Evolutionary conservation across 345 rosid species (phyloP).

Genomic region (Dovyalis caffra): DNA sequence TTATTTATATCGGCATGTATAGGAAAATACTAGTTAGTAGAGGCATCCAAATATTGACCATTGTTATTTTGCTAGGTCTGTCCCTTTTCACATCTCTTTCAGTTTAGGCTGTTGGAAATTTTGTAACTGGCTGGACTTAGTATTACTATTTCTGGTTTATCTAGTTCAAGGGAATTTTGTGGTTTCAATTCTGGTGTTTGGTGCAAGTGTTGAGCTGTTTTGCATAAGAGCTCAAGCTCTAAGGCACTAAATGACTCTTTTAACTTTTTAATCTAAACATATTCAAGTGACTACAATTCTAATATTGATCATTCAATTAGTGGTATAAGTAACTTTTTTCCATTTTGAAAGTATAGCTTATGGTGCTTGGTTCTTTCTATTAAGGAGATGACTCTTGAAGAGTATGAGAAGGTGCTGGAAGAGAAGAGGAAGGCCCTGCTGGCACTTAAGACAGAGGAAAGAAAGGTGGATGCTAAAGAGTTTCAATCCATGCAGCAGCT

Average conservation of each 20-base stretch:
- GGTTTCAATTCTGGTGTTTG: neutral
- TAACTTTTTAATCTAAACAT: neutral
- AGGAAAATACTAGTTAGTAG: neutral
- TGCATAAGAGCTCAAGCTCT: neutral
- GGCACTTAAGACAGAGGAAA: constrained; percentile 53
- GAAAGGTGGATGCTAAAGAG: constrained; percentile 64
- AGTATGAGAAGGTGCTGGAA: constrained; percentile 42
- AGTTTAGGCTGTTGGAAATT: neutral
- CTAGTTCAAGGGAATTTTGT: too few relatives aligned
- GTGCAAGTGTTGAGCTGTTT: neutral
- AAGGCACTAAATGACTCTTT: neutral
- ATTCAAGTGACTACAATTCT: neutral
- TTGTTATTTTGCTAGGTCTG: neutral
- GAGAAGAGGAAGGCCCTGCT: constrained; percentile 65
- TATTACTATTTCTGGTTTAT: neutral
- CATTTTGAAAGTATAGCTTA: neutral
- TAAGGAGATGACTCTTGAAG: constrained; percentile 30
- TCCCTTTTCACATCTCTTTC: neutral
- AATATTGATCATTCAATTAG: neutral
- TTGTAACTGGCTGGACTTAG: neutral
- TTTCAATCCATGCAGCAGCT: constrained; percentile 72
- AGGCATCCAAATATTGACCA: neutral
- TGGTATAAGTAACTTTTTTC: neutral
- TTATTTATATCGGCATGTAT: neutral
- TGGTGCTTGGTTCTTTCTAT: neutral